Evolutionary conservation across 2,329 filamentous ascomycete species (phyloP), one percentile per base, ranked within the genome.

Genomic region (Hymenoscyphus linearis): DNA sequence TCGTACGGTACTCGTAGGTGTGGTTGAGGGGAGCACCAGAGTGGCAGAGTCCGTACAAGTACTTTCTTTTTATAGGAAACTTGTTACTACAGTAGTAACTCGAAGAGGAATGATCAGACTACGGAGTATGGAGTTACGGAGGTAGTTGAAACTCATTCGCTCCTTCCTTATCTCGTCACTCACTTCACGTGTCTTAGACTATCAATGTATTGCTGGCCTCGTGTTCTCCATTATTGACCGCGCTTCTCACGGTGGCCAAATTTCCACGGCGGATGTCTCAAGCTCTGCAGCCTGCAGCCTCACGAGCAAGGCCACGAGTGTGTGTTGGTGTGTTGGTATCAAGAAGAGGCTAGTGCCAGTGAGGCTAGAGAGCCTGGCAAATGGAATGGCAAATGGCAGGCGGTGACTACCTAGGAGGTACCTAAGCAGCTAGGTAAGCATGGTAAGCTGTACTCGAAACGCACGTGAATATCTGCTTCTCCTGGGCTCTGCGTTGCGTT

Each of bases 231-330:
- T n/a, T n/a, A n/a, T n/a, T n/a, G n/a, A n/a, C n/a, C n/a, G n/a
- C n/a, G n/a, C 7, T 12, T 9, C 12, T 50, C 18, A 4, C 22
- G 44, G 18, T 22, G 18, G 31, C 31, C 31, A 47, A 47, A n/a
- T 47, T 47, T 47, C 40, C 40, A 50, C 44, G 27, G 35, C 16
- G 31, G 26, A 13, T 34, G 27, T 34, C 26, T 34, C 26, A 14
- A 34, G 34, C 34, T 34, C 54, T 40, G 35, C 31, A 56, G 54
- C 35, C 54, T 40, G 35, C 31, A 56, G 54, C 35, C 54, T 56
- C 34, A 40, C 18, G 54, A 14, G 37, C 54, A 44, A 56, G 54
- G 54, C 44, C 18, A 13, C 44, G 18, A 50, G 22, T 50, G 44
- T 50, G 44, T 9, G 31, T 31, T 31, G 31, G 31, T 31, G 31